Evolutionary conservation across 2,329 filamentous ascomycete genomes (phyloP), one percentile per base, ranked within the genome.

Genomic region (Thielaviopsis punctulata): DNA sequence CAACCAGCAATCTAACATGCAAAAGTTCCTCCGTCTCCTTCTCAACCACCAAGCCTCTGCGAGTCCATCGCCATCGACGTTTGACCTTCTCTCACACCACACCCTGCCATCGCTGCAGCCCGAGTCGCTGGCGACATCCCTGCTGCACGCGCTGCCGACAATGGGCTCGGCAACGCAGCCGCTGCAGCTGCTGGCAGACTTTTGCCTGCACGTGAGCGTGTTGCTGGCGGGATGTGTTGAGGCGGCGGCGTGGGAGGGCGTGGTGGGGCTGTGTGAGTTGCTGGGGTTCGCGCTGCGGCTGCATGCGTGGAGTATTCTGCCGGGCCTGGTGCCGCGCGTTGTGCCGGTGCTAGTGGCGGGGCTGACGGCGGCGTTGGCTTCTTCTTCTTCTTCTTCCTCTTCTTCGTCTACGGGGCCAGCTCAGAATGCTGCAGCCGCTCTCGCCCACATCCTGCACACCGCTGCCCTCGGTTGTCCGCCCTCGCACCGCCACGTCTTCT

Each of bases 161-260:
- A 70, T 80, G 56, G 75, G 75, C 49, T 70, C 65, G 46, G 67
- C 62, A 52, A 67, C 61, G 51, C 71, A 67, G 55, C 75, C 67
- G 48, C 69, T 67, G 64, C 76, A 66, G 61, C 69, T 85, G 3
- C 73, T 83, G 1, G 67, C 81, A 9, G 76, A 80, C 55, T 80
- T 88, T 57, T 79, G 77, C 49, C 69, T 76, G 48, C 68, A 79
- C 25, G 65, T 88, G 19, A 71, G 86, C 48, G 69, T 73, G 15
- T 63, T 90, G 13, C 90, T 86, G 84, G 70, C 71, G 15, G 73
- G 71, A 19, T 88, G 84, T 61, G 66, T 81, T 6, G 68, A 74
- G 10, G 83, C 89, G 58, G 69, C 71, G 57, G 69, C 77, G 64
- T 77, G 79, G 60, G 68, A 69, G 10, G 82, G 84, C 0, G 70